These are phyloP conservation scores for Deinandra increscens DNA, from an alignment of 129 eudicot genomes.

Conservation along the genomic window DNA sequence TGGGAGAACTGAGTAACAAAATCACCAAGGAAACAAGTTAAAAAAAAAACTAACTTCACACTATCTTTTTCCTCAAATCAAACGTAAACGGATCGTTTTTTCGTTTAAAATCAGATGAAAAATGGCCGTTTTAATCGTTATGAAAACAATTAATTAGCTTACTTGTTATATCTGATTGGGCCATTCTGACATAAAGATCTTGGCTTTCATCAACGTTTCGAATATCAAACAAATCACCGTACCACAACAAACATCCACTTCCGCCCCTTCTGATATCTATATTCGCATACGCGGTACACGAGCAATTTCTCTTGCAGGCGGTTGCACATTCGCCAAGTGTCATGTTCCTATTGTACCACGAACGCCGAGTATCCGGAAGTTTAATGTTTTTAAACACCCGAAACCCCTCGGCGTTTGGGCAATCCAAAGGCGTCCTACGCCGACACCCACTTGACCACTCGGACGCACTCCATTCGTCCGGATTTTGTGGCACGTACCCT, in stretches of 20 bases:
- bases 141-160: too few species aligned
- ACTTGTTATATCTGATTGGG: constrained; percentile 17
- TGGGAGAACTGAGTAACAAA: not conserved
- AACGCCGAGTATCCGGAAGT: constrained; percentile 28
- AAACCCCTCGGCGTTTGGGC: constrained; percentile 29
- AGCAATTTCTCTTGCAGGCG: constrained; percentile 26
- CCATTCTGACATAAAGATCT: constrained; percentile 31
- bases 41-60: too few species aligned
- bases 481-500: constrained; percentile 31
- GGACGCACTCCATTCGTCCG: constrained; percentile 28
- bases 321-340: constrained; percentile 24
- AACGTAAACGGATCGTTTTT: too few species aligned
- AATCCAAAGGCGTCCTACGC: constrained; percentile 17
- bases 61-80: too few species aligned
- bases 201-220: constrained; percentile 25
- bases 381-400: constrained; percentile 16
- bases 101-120: too few species aligned
- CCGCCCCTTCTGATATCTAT: constrained; percentile 27
- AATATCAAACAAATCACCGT: constrained; percentile 23
- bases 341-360: constrained; percentile 27
- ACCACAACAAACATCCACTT: constrained; percentile 45
- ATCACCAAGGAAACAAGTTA: not conserved
- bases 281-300: constrained; percentile 38
- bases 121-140: too few species aligned
- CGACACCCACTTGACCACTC: constrained; percentile 35